Percentiles rank a stretch among this genome's conserved stretches.
phyloP scores from a whole-genome alignment of 352 stramenopile species.

The Globisporangium cederbergense region DNA sequence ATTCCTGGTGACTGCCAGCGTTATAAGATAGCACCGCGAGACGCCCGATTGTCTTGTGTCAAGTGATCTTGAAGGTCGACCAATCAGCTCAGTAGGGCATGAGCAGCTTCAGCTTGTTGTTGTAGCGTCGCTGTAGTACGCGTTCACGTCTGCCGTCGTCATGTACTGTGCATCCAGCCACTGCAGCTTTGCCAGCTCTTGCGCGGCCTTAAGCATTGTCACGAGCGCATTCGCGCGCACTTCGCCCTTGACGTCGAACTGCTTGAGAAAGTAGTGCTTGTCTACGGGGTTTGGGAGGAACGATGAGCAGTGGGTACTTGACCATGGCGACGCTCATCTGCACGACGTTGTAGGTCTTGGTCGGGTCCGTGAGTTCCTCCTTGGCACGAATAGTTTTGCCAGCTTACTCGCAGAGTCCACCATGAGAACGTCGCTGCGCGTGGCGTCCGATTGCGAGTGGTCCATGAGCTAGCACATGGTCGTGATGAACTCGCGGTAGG shows the following conservation, averaged over 20 bases:
- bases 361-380: conserved; percentile 84
- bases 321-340: conserved; percentile 44
- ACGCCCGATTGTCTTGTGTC: too few relatives aligned
- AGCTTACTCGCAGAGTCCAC: conserved; percentile 85
- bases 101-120: too few relatives aligned
- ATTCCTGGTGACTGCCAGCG: too few relatives aligned
- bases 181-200: conserved; percentile 69
- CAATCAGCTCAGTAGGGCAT: too few relatives aligned
- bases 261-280: conserved; percentile 90
- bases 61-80: too few relatives aligned
- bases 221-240: conserved; percentile 83
- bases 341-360: conserved; percentile 90
- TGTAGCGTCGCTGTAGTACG: conserved; percentile 50
- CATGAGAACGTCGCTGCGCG: conserved; percentile 47
- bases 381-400: conserved; percentile 86
- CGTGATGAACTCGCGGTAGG: conserved; percentile 77
- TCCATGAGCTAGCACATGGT: conserved; percentile 69
- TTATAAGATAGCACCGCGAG: too few relatives aligned
- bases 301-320: conserved; percentile 42
- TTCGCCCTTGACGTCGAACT: conserved; percentile 86
- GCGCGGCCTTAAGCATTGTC: conserved; percentile 64
- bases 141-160: conserved; percentile 92
- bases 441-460: conserved; percentile 27
- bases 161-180: conserved; percentile 93
- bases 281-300: conserved; percentile 69